Evolutionary conservation across 768 basidiomycete species (phyloP).

Genomic region (Suillus sp.): DNA sequence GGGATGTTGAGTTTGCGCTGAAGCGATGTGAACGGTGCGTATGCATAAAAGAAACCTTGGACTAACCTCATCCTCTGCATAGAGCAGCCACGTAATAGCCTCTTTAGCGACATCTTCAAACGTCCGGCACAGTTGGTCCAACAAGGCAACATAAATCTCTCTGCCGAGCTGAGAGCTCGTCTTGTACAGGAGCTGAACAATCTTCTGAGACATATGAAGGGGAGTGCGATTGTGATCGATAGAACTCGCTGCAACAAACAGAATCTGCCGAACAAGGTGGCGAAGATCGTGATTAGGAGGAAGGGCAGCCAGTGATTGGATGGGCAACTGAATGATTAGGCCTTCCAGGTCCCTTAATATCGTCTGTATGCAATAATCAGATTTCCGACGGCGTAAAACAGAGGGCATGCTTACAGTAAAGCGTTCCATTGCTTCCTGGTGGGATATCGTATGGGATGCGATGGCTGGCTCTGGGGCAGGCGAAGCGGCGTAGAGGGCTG

Average conservation of each 20-base stretch:
- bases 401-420: slow-evolving; percentile 59
- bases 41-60: background rate
- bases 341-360: slow-evolving; percentile 72
- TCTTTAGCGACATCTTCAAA: slow-evolving; percentile 96
- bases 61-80: slow-evolving; percentile 92
- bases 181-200: slow-evolving; percentile 94
- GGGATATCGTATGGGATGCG: slow-evolving; percentile 51
- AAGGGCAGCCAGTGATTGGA: slow-evolving; percentile 66
- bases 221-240: slow-evolving; percentile 83
- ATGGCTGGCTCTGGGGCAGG: slow-evolving; percentile 59
- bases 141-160: slow-evolving; percentile 88
- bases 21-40: slow-evolving; percentile 14
- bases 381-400: slow-evolving; percentile 31
- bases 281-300: slow-evolving; percentile 88
- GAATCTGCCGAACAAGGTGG: slow-evolving; percentile 79
- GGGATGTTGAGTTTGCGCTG: slow-evolving; percentile 96
- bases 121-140: slow-evolving; percentile 85
- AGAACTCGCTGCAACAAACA: slow-evolving; percentile 79
- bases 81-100: slow-evolving; percentile 94
- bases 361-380: slow-evolving; percentile 17
- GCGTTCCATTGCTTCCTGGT: slow-evolving; percentile 87
- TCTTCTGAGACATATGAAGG: slow-evolving; percentile 92
- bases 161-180: slow-evolving; percentile 82
- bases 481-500: slow-evolving; percentile 57
- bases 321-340: slow-evolving; percentile 72